These are phyloP conservation scores for Aureobasidium musti DNA, from an alignment of 2,329 filamentous ascomycete species.

Conservation along the genomic window DNA sequence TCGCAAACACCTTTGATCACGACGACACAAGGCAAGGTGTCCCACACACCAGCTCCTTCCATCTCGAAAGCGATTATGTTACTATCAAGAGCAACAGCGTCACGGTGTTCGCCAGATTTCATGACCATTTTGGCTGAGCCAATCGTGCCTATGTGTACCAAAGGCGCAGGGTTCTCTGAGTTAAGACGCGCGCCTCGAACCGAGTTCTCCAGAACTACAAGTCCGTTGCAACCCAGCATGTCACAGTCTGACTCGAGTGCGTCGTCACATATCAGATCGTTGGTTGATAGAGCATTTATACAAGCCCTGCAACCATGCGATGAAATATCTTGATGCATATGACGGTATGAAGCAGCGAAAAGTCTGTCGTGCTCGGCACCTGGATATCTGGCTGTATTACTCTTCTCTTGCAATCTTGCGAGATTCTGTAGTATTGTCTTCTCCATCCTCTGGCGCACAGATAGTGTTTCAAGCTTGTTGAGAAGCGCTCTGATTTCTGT, in stretches of 20 bases:
- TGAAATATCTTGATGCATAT: conserved; percentile 33
- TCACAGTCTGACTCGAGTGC: neutral
- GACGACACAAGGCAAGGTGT: conserved; percentile 29
- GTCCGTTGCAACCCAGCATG: neutral
- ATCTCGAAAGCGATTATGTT: conserved; percentile 31
- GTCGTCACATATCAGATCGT: neutral
- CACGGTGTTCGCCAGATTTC: conserved; percentile 27
- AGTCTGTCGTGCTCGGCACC: conserved; percentile 34
- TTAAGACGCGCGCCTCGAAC: neutral
- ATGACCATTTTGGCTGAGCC: conserved; percentile 23
- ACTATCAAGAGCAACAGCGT: neutral
- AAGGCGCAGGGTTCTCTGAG: neutral
- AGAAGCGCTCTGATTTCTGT: conserved; percentile 34
- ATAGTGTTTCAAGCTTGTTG: conserved; percentile 31
- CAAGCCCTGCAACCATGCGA: neutral
- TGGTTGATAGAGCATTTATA: too few species aligned
- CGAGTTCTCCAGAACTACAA: neutral
- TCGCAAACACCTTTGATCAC: conserved; percentile 32
- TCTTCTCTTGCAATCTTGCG: neutral
- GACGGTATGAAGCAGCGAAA: conserved; percentile 33
- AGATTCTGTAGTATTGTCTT: conserved; percentile 1
- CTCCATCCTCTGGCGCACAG: neutral
- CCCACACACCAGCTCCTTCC: conserved; percentile 33
- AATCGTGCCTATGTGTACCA: conserved; percentile 24
- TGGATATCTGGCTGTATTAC: conserved; percentile 29